Evolutionary conservation across 2,329 filamentous ascomycete species (phyloP), one percentile per base, ranked within the genome.

Genomic region (Metarhizium anisopliae): DNA sequence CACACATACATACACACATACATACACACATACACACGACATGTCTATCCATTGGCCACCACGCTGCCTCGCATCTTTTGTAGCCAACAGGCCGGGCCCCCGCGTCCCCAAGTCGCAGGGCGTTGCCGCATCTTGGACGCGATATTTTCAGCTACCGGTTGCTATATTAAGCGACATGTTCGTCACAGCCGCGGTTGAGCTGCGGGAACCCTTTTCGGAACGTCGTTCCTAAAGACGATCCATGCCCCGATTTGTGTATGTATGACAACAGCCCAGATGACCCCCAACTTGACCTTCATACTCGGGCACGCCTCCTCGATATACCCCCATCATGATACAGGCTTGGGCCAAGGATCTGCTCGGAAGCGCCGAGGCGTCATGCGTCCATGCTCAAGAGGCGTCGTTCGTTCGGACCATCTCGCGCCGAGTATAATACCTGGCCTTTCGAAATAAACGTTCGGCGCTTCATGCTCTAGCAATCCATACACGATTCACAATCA

Each of bases 151-250:
- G 67, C 60, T 58, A 52, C 7, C 55, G 58, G 58, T 65, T 73
- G 60, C 69, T 72, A 71, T 68, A 68, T 65, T 68, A 66, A 67
- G 69, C 60, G 58, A 59, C 61, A 69, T 68, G 65, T 68, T 69
- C 66, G 64, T 59, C 71, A 69, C 67, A 71, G 64, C 66, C 64
- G 60, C 63, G 62, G 50, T 60, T 61, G 62, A 63, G 58, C 62
- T 68, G 69, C 67, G 67, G 40, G 14, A 6, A n/a, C 3, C n/a
- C 40, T 16, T 13, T 11, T 6, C 13, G 10, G 6, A 18, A 30
- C 45, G 45, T 49, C 45, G 30, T 30, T 30, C 11, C 7, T 16
- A 13, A 29, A 49, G n/a, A 49, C 8, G 16, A 45, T 45, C 18
- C 18, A 20, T 18, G 16, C 16, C 42, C 42, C 6, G 32, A 11